Base-by-base conservation (phyloP, 1,284 basidiomycete species). In the Cerrena zonata region DNA sequence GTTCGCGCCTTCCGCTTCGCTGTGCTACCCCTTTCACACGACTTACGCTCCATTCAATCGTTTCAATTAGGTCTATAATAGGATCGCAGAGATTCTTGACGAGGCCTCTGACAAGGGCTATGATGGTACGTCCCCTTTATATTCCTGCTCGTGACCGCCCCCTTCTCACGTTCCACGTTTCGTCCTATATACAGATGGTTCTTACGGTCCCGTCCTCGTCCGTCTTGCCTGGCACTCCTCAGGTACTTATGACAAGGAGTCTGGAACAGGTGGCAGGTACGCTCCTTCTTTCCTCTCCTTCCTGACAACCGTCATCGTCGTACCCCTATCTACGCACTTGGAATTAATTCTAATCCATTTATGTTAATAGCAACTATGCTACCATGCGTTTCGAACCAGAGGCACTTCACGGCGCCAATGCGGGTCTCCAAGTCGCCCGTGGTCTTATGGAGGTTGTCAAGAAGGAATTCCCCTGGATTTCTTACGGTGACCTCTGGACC, bases 361-460 rank as follows among this genome's bases (percentile, higher is more conserved):
- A n/a, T n/a, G n/a, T n/a, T n/a, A n/a, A n/a, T n/a, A 90, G 88
- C 75, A 94, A 95, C 78, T 92, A 91, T 60, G 93, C 94, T 12
- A 94, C 93, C 26, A 95, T 96, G 93, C 88, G 92, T 54, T 96
- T 94, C 71, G 80, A 84, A 59, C 84, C 89, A 34, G 94, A 96
- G 67, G 69, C 91, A 11, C 69, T 79, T 36, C 93, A 97, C 67
- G 85, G 79, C 42, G 94, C 93, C 50, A 98, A 98, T 73, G 83
- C 82, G 50, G 94, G 94, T 54, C 76, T 97, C 52, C 67, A 87
- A 56, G 68, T 92, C 52, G 94, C 93, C 19, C 89, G 95, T 51
- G 77, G 73, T 12, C 72, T 93, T 59, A 84, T 97, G 80, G 89
- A 97, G 67, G 82, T 86, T 54, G 72, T 98, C 67, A 94, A 99